Base-by-base conservation (phyloP, 2,329 filamentous ascomycete genomes). In the Chrysoporthe cubensis region DNA sequence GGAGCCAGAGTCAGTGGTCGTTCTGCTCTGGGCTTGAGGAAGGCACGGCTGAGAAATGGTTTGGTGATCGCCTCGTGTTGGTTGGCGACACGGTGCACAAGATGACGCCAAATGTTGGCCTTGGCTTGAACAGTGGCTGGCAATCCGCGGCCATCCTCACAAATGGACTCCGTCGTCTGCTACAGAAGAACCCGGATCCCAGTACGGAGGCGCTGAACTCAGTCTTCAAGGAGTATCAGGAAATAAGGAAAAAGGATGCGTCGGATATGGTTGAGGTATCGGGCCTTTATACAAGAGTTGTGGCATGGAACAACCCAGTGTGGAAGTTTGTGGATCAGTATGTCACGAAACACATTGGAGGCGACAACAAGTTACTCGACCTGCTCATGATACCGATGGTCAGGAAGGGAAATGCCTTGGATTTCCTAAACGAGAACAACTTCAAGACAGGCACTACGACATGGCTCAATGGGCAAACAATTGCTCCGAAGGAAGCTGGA, bases 81-180 rank as follows among this genome's bases (percentile, higher is more conserved):
- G 68, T 73, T 2, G 72, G 73, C 9, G 73, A 74, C 61, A 70
- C 73, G n/a, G 68, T 68, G 34, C 69, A 72, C 66, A 73, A 73
- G 69, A 69, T 71, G 46, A 73, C 73, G 13, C 72, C 72, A 4
- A 72, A 70, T 26, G 62, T 68, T 3, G 73, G 73, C 8, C 61
- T 71, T 3, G 71, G 73, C 14, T 67, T 71, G 40, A 74, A 73
- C 62, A 73, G 67, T 26, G 73, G 73, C 0, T 70, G 72, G 65
- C 64, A 70, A 40, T 73, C 71, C 2, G 70, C 72, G 1, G 69
- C 70, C 43, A 68, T 66, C 13, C 66, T 74, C 42, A 69, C 68
- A 9, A 72, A 72, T 37, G 48, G 69, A 59, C 64, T 73, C 11
- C 68, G 68, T 13, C 21, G 48, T 18, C 56, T 69, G 37, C 42